Evolutionary conservation across 805 yeast genomes (phyloP), one percentile per base, ranked within the genome.

Genomic region (Lachancea sp.): DNA sequence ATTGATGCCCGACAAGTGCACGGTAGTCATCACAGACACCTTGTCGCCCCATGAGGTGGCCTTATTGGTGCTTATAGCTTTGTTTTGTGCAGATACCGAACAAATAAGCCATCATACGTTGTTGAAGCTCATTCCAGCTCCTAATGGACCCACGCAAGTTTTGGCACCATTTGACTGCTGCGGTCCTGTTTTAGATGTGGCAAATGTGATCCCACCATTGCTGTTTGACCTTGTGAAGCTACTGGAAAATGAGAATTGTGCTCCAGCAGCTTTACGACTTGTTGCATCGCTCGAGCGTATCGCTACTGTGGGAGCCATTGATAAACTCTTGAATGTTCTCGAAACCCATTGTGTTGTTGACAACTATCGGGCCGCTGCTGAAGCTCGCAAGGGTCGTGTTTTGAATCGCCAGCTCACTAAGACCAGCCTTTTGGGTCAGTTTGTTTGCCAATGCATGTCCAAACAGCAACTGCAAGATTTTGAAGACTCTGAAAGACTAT

Each of bases 11-110:
- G 29, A 5, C n/a, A 31, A 20, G n/a, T 36, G 19, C 10, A n/a
- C 36, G 6, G 36, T 41, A 13, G 9, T 34, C 13, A 35, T 41
- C 30, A 46, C 51, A 5, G 37, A 44, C 22, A 45, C 46, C 2
- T 38, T 60, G 10, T 50, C 59, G 9, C 63, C 65, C 3, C 53
- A 59, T 46, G 65, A 62, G 30, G 46, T 62, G 3, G 42, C 57
- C 1, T 40, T 56, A 3, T 32, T 60, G 18, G 30, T 57, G 13
- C 26, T 59, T 18, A 46, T 60, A 6, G 55, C 54, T 26, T 42
- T 57, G 11, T 49, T 54, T 32, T 49, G 57, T 32, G 44, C 38
- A 18, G 42, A 51, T 12, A 41, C 32, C n/a, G 45, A 44, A 16
- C 29, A 26, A 7, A 12, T 44, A 20, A 32, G 18, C n/a, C 43